A percentile compares a stretch with the other conserved stretches of the same genome.
Evolutionary conservation across 2,329 filamentous ascomycete genomes (phyloP).

Genomic region (Gaeumannomyces sp.): DNA sequence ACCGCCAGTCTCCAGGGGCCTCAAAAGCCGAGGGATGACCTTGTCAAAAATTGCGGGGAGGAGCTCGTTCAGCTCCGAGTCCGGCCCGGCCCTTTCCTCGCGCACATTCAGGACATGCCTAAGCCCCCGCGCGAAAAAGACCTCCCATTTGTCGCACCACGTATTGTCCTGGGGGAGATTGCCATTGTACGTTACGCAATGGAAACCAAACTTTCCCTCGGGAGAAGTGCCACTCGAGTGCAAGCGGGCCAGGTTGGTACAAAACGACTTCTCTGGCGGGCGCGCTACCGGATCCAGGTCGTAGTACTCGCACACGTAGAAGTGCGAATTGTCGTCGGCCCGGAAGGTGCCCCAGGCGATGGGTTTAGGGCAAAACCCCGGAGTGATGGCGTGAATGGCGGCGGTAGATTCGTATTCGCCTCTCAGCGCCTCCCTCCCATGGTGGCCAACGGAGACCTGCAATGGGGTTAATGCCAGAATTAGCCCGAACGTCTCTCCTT

Average conservation of each 20-base stretch:
- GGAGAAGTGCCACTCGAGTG: conserved; percentile 35
- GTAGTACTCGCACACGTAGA: conserved; percentile 35
- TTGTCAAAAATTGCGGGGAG: conserved; percentile 27
- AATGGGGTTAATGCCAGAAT: background rate
- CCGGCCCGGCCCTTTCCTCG: conserved; percentile 17
- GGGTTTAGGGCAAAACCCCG: background rate
- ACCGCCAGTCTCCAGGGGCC: conserved; percentile 32
- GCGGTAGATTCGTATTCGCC: background rate
- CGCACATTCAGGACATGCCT: conserved; percentile 20
- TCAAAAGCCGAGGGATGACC: conserved; percentile 36
- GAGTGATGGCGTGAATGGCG: background rate
- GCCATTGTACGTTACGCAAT: conserved; percentile 20
- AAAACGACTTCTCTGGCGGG: conserved; percentile 19
- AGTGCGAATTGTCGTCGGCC: conserved; percentile 16
- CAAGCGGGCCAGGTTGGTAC: conserved; percentile 21
- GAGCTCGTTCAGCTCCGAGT: conserved; percentile 25
- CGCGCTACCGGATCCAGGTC: conserved; percentile 25
- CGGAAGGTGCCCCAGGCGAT: background rate
- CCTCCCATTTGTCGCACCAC: conserved; percentile 23
- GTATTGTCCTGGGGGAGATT: conserved; percentile 14
- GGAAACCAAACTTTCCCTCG: conserved; percentile 20
- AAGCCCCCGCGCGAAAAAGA: conserved; percentile 18
- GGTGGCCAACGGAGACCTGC: conserved; percentile 21
- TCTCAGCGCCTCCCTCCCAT: conserved; percentile 27
- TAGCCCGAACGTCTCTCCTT: no score